Evolutionary conservation across 352 stramenopile species (phyloP).

Genomic region (Phytophthora sp.): DNA sequence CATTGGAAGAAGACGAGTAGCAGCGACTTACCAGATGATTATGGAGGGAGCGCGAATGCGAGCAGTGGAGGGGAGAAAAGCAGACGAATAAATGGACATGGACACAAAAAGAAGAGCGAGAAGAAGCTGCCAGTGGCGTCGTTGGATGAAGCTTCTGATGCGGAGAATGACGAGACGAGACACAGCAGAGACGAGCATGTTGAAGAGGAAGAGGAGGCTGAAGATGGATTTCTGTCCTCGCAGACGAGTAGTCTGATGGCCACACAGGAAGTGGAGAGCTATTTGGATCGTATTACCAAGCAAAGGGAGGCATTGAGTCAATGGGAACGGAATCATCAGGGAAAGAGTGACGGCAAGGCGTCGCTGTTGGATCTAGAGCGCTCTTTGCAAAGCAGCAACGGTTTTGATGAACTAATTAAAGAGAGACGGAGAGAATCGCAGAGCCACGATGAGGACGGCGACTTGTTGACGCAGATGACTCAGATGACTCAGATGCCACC

Average conservation of each 20-base stretch:
- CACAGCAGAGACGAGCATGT: background rate
- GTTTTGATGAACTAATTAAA: conserved; percentile 34
- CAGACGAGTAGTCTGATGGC: conserved; percentile 37
- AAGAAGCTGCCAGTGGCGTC: conserved; percentile 10
- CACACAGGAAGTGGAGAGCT: conserved; percentile 61
- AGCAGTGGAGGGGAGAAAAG: background rate
- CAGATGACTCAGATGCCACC: conserved; percentile 42
- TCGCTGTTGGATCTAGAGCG: conserved; percentile 35
- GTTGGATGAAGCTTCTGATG: conserved; percentile 23
- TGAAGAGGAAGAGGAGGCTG: conserved; percentile 4
- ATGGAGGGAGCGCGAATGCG: conserved; percentile 27
- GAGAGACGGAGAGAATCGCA: conserved; percentile 28
- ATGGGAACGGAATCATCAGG: conserved; percentile 45
- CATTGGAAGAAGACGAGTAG: conserved; percentile 47
- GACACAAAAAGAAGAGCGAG: conserved; percentile 11
- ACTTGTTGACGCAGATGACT: conserved; percentile 40
- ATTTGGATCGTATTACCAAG: conserved; percentile 55
- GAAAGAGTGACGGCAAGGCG: conserved; percentile 10
- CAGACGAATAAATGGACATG: conserved; percentile 1
- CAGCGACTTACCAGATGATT: conserved; percentile 48
- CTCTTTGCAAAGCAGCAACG: conserved; percentile 26
- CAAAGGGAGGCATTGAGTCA: conserved; percentile 55
- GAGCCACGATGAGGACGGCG: conserved; percentile 18
- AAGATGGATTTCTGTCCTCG: background rate
- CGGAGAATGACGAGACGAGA: conserved; percentile 12